These are phyloP conservation scores for Vaccinium myrtillus DNA, from an alignment of 148 eudicot genomes.

Conservation along the genomic window DNA sequence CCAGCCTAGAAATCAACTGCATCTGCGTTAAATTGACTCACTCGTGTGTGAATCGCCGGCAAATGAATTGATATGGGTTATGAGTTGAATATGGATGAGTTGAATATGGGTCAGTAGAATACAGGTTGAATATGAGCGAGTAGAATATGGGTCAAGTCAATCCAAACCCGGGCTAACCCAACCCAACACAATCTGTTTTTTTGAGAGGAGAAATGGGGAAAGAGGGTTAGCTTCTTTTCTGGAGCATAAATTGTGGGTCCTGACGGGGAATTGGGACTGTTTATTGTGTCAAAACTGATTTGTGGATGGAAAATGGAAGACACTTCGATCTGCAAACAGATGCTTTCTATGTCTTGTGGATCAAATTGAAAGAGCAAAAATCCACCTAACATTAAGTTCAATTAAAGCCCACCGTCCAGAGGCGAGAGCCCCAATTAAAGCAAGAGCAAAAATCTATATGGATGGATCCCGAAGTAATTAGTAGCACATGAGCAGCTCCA, in stretches of 20 bases:
- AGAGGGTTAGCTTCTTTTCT: conserved; percentile 67
- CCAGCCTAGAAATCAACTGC: background rate
- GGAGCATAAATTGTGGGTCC: conserved; percentile 38
- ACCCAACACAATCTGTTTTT: too few relatives aligned
- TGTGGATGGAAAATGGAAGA: conserved; percentile 39
- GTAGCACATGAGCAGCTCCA: background rate
- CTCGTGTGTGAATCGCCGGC: background rate
- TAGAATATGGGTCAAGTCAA: too few relatives aligned
- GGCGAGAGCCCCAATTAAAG: conserved; percentile 21
- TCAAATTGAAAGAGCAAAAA: too few relatives aligned
- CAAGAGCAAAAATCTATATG: too few relatives aligned
- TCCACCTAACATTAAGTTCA: too few relatives aligned
- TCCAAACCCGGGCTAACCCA: too few relatives aligned
- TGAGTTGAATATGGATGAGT: too few relatives aligned
- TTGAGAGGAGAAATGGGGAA: conserved; percentile 32
- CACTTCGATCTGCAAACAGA: background rate
- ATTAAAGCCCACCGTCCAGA: conserved; percentile 31
- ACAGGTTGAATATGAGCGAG: too few relatives aligned
- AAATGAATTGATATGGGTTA: too few relatives aligned
- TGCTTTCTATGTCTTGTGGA: too few relatives aligned
- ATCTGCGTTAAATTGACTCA: background rate
- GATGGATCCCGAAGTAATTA: too few relatives aligned
- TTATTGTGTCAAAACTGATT: conserved; percentile 30
- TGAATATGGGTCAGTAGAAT: too few relatives aligned
- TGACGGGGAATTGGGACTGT: conserved; percentile 17